Evolutionary conservation across 1,139 yeast genomes (phyloP).

Genomic region (Diutina catenulata): DNA sequence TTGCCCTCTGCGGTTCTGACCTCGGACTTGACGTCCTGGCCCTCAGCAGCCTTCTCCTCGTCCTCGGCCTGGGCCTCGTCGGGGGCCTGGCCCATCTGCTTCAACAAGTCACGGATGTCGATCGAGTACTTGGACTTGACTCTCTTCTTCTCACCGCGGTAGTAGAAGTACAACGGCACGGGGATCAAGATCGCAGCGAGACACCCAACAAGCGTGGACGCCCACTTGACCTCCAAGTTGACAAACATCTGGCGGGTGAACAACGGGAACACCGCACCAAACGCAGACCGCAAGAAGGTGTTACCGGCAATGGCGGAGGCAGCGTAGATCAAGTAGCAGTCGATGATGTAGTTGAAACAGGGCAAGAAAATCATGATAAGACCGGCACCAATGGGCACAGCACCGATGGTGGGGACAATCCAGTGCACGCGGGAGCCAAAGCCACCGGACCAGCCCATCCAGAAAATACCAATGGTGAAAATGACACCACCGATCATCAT

Average conservation of each 20-base stretch:
- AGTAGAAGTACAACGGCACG: constrained; percentile 56
- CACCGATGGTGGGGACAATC: constrained; percentile 78
- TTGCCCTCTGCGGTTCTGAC: too few relatives aligned
- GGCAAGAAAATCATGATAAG: constrained; percentile 67
- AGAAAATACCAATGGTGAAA: constrained; percentile 68
- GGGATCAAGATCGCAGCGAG: constrained; percentile 53
- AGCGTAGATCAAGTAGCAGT: constrained; percentile 65
- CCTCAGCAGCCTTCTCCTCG: not conserved
- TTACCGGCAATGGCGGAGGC: constrained; percentile 90
- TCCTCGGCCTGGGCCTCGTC: not conserved
- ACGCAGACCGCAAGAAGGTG: constrained; percentile 57
- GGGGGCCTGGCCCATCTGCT: not conserved
- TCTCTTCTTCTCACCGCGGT: constrained; percentile 54
- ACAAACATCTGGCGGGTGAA: constrained; percentile 55
- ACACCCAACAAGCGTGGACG: constrained; percentile 66
- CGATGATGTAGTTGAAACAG: constrained; percentile 69
- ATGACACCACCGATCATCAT: constrained; percentile 58
- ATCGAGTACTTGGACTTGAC: constrained; percentile 50
- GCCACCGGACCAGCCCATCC: constrained; percentile 82
- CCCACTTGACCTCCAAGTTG: constrained; percentile 72
- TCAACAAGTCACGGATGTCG: constrained; percentile 3
- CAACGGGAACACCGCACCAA: constrained; percentile 41
- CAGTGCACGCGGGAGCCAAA: constrained; percentile 60
- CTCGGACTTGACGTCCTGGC: not conserved
- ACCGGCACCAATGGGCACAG: constrained; percentile 63